Conservation (phyloP, 225 moss, liverwort and hornwort species). For the Asterella californica region DNA sequence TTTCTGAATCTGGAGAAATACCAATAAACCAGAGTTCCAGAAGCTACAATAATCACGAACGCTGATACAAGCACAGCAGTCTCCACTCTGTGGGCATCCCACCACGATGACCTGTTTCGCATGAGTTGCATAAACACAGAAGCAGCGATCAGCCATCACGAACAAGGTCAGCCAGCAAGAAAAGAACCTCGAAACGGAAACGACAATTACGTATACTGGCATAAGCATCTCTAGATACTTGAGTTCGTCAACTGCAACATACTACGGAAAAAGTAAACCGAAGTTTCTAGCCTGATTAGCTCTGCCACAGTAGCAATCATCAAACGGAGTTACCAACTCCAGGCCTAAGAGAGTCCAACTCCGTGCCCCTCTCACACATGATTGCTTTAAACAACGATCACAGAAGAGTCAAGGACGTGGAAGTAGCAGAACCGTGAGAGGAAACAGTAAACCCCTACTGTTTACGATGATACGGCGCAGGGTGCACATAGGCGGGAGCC, state of each 20-base stretch:
- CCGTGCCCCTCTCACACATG: too few species aligned
- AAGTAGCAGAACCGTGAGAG: too few species aligned
- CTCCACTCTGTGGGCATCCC: constrained; percentile 21
- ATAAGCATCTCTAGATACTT: background rate
- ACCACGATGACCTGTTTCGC: constrained; percentile 20
- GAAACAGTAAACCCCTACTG: background rate
- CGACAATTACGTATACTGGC: background rate
- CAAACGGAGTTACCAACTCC: too few species aligned
- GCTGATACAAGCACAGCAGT: constrained; percentile 21
- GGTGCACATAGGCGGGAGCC: background rate
- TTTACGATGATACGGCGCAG: background rate
- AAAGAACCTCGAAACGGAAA: background rate
- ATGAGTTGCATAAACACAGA: background rate
- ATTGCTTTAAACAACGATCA: too few species aligned
- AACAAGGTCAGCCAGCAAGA: background rate
- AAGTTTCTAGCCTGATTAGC: background rate
- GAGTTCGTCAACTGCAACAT: background rate
- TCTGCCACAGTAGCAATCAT: background rate
- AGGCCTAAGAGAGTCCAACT: too few species aligned
- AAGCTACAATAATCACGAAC: constrained; percentile 14
- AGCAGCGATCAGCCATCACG: background rate
- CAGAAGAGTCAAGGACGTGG: too few species aligned
- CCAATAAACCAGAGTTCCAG: constrained; percentile 29
- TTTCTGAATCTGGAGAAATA: constrained; percentile 27
- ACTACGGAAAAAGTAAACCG: background rate